Evolutionary conservation across 176 grass and related monocot species (phyloP).

Genomic region (Melocanna baccifera): DNA sequence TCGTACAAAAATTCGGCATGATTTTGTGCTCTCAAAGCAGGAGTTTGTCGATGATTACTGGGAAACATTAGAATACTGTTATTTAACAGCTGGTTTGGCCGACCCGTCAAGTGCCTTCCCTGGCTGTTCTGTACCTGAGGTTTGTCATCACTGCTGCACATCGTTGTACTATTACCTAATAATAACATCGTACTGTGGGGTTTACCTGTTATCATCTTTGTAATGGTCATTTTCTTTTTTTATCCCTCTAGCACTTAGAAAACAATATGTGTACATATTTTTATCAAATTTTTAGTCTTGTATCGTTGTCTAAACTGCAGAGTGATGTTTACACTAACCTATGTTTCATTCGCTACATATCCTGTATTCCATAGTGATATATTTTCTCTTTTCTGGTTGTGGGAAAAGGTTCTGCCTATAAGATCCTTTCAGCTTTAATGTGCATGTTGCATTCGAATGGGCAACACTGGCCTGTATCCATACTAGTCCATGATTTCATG

Average conservation of each 20-base stretch:
- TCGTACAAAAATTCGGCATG: slow-evolving; percentile 66
- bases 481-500: background rate
- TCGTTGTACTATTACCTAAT: slow-evolving; percentile 8
- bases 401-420: background rate
- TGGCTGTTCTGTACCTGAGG: slow-evolving; percentile 86
- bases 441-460: slow-evolving; percentile 5
- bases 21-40: slow-evolving; percentile 77
- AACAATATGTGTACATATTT: background rate
- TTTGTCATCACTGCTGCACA: slow-evolving; percentile 24
- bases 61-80: slow-evolving; percentile 95
- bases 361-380: background rate
- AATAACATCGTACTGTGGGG: background rate
- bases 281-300: background rate
- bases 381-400: background rate
- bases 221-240: slow-evolving; percentile 18
- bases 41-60: slow-evolving; percentile 84
- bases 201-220: slow-evolving; percentile 4
- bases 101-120: slow-evolving; percentile 76
- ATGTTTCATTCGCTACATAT: background rate
- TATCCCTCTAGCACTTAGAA: background rate
- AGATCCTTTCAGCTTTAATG: background rate
- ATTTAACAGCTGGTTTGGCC: slow-evolving; percentile 53
- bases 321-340: background rate
- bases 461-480: background rate
- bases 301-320: background rate